Evolutionary conservation across 352 stramenopile genomes (phyloP).

Genomic region (Pythium phragmitis): DNA sequence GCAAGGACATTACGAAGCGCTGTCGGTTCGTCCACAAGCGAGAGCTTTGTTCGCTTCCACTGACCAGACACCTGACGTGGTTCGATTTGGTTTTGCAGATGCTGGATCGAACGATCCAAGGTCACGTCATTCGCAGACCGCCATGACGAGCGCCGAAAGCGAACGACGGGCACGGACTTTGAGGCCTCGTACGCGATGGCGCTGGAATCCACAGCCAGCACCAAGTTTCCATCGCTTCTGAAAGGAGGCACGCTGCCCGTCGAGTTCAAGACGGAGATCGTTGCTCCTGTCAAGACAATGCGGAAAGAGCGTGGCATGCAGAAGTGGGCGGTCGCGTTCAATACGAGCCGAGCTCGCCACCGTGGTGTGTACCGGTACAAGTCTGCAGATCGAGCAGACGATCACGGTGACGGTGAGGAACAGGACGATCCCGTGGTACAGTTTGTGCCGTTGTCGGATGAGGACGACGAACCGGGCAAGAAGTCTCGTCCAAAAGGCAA

Average conservation of each 20-base stretch:
- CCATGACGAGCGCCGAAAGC: conserved; percentile 35
- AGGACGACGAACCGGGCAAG: neutral
- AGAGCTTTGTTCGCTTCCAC: too few relatives aligned
- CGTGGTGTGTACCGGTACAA: conserved; percentile 29
- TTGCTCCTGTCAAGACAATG: conserved; percentile 38
- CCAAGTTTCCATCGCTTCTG: conserved; percentile 53
- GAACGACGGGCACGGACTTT: conserved; percentile 40
- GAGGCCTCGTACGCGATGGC: conserved; percentile 37
- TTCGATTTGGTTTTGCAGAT: conserved; percentile 24
- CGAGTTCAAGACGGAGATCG: conserved; percentile 28
- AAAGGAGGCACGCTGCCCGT: conserved; percentile 39
- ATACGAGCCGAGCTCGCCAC: conserved; percentile 40
- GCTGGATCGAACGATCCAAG: conserved; percentile 46
- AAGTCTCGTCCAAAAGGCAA: conserved; percentile 1
- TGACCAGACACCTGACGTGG: too few relatives aligned
- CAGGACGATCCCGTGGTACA: conserved; percentile 3
- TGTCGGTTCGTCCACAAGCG: conserved; percentile 17
- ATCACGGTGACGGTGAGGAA: neutral
- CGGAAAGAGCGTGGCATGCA: conserved; percentile 38
- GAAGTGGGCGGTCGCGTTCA: conserved; percentile 47
- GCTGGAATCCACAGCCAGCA: conserved; percentile 40
- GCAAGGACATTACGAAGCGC: conserved; percentile 21
- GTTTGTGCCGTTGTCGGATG: neutral
- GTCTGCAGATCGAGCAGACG: neutral
- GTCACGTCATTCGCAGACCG: conserved; percentile 38